A percentile compares a stretch with the other conserved stretches of the same genome.
Conservation (phyloP, 139 green algal species). For the Coelastrella sp. region DNA sequence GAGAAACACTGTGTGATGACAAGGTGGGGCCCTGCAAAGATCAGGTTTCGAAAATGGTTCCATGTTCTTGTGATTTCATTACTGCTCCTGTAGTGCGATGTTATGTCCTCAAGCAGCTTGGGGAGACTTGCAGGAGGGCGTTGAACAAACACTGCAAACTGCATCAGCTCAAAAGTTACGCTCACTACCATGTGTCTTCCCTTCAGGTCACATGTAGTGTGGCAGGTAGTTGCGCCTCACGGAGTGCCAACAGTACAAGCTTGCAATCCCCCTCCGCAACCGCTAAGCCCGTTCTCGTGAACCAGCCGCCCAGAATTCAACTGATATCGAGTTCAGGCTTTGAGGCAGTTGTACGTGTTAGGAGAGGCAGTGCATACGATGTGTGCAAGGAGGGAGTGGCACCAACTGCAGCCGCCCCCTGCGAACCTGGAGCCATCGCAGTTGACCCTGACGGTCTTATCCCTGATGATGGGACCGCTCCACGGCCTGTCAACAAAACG, state of each 20-base stretch:
- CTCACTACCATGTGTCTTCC: too few species aligned
- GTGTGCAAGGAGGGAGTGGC: conserved; percentile 1
- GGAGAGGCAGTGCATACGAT: conserved; percentile 21
- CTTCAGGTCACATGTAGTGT: conserved; percentile 52
- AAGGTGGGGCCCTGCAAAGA: conserved; percentile 1
- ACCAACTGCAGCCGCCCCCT: conserved; percentile 40
- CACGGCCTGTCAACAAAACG: conserved; percentile 41
- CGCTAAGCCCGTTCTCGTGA: too few species aligned
- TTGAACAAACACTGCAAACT: too few species aligned
- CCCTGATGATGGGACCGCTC: background rate
- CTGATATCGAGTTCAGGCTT: background rate
- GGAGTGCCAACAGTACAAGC: too few species aligned
- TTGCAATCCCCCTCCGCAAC: too few species aligned
- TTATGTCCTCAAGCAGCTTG: too few species aligned
- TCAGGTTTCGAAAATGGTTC: background rate
- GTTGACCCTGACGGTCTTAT: conserved; percentile 19
- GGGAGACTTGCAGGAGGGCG: too few species aligned
- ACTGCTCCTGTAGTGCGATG: too few species aligned
- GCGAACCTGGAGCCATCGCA: conserved; percentile 60
- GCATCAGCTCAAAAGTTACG: too few species aligned
- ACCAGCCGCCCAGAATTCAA: too few species aligned
- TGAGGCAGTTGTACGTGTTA: conserved; percentile 5
- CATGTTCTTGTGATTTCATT: background rate
- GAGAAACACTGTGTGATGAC: conserved; percentile 56
- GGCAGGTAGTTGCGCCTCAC: conserved; percentile 22